Evolutionary conservation across 2,329 filamentous ascomycete genomes (phyloP).

Genomic region (Penicillium italicum): DNA sequence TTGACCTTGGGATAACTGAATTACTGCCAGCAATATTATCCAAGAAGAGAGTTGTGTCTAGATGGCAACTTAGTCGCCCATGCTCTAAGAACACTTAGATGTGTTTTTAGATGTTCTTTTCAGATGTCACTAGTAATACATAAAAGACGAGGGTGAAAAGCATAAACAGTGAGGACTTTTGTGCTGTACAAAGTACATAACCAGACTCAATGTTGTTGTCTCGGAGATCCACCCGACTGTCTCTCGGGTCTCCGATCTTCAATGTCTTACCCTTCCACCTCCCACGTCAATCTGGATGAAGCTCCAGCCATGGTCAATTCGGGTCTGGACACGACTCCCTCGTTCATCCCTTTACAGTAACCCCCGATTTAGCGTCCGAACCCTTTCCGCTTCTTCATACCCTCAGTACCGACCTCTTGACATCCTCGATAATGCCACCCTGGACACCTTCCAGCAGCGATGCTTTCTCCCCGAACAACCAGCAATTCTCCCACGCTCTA

Average conservation of each 20-base stretch:
- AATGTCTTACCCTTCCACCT: neutral
- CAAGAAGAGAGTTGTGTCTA: too few species aligned
- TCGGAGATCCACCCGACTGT: neutral
- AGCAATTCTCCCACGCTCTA: slow-evolving; percentile 47
- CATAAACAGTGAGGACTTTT: too few species aligned
- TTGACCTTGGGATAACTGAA: too few species aligned
- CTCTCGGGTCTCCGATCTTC: neutral
- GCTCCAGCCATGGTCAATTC: slow-evolving; percentile 22
- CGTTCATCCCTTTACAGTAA: neutral
- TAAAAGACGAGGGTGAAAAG: too few species aligned
- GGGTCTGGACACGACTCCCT: slow-evolving; percentile 10
- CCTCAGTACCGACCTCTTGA: slow-evolving; percentile 25
- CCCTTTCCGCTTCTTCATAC: slow-evolving; percentile 6
- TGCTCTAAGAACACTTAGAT: too few species aligned
- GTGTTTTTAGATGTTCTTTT: too few species aligned
- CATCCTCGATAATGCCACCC: slow-evolving; percentile 30
- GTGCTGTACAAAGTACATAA: too few species aligned
- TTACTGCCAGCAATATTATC: too few species aligned
- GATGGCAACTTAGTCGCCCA: too few species aligned
- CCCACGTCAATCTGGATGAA: slow-evolving; percentile 26
- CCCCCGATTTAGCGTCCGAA: neutral
- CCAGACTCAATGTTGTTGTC: too few species aligned
- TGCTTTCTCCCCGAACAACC: slow-evolving; percentile 55
- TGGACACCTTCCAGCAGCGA: slow-evolving; percentile 51
- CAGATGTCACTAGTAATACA: too few species aligned